Conservation (phyloP, 257 asterid genomes). For the Oldenlandia corymbosa region DNA sequence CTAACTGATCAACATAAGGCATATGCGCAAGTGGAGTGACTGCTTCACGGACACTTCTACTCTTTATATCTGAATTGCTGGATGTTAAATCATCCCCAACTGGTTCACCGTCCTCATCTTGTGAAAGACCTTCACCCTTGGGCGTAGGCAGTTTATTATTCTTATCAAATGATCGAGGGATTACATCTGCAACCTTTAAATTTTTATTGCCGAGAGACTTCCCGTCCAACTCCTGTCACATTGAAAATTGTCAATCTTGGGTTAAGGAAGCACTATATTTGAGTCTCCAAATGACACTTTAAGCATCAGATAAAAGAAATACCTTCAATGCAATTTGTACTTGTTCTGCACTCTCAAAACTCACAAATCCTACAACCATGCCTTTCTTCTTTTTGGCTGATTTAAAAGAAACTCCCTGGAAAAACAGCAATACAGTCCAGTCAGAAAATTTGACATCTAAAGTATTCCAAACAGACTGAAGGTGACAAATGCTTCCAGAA, state of each 20-base stretch:
- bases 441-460: not conserved
- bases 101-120: constrained; percentile 33
- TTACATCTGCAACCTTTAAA: constrained; percentile 66
- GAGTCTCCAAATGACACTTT: constrained; percentile 3
- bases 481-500: not conserved
- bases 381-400: constrained; percentile 95
- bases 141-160: constrained; percentile 33
- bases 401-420: constrained; percentile 58
- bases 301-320: constrained; percentile 5
- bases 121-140: constrained; percentile 9
- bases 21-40: constrained; percentile 97
- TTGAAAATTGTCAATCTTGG: constrained; percentile 19
- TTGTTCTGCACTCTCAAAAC: constrained; percentile 60
- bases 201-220: constrained; percentile 63
- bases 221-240: constrained; percentile 72
- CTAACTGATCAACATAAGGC: constrained; percentile 85
- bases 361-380: constrained; percentile 86
- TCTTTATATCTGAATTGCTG: constrained; percentile 34
- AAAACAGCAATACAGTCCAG: constrained; percentile 10
- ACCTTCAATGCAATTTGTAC: constrained; percentile 59
- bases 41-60: constrained; percentile 68
- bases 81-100: constrained; percentile 27
- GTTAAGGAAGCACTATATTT: not conserved
- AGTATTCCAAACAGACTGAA: not conserved
- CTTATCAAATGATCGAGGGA: constrained; percentile 67